A percentile compares a stretch with the other conserved stretches of the same genome.
Conservation (phyloP, 352 stramenopile genomes). For the Phytophthora syringae region DNA sequence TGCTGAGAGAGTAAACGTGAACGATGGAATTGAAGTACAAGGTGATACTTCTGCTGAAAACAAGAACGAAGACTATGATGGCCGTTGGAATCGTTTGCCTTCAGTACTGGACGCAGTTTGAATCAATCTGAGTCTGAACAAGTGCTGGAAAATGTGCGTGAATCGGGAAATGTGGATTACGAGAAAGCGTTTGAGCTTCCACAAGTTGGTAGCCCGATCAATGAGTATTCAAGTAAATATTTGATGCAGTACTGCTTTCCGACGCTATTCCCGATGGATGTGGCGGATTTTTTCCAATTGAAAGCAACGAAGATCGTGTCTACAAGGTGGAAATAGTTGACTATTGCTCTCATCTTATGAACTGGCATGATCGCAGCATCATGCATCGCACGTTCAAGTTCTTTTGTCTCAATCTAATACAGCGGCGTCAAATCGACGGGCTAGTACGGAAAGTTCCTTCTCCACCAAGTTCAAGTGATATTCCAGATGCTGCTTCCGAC, state of each 20-base stretch:
- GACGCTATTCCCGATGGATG: conserved; percentile 10
- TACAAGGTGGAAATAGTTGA: conserved; percentile 11
- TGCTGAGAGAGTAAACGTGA: too few relatives aligned
- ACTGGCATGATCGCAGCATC: conserved; percentile 17
- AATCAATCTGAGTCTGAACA: too few relatives aligned
- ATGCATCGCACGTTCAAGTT: conserved; percentile 16
- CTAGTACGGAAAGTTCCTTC: background rate
- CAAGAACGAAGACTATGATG: too few relatives aligned
- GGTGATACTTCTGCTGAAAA: too few relatives aligned
- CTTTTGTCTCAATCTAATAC: conserved; percentile 22
- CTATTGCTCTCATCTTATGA: conserved; percentile 19
- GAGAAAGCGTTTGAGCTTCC: background rate
- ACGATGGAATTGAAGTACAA: background rate
- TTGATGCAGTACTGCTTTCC: conserved; percentile 17
- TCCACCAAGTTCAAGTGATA: background rate
- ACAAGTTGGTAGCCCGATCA: background rate
- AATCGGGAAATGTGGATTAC: background rate
- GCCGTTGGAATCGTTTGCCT: too few relatives aligned
- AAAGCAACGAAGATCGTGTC: background rate
- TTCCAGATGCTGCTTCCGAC: too few relatives aligned
- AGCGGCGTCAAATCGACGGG: conserved; percentile 12
- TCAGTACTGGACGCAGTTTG: too few relatives aligned
- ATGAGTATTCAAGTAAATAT: conserved; percentile 11
- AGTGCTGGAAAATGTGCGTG: too few relatives aligned
- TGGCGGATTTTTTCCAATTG: background rate